These are phyloP conservation scores for Erigeron philadelphicus DNA, from an alignment of 140 eudicot genomes.

Conservation along the genomic window DNA sequence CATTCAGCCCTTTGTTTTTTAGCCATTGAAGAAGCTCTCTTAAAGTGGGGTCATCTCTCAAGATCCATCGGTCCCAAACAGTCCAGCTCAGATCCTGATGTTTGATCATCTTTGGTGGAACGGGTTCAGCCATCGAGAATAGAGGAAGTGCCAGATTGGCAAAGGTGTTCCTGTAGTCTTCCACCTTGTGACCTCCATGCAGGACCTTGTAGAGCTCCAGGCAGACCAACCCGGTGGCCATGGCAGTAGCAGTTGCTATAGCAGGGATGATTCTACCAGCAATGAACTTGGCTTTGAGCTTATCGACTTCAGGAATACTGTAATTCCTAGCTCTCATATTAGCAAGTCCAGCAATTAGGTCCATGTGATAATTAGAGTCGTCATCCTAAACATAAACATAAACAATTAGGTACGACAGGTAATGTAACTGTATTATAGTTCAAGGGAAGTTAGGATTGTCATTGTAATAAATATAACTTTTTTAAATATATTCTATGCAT, in stretches of 20 bases:
- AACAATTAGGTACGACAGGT: neutral
- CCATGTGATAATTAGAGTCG: slow-evolving; percentile 83
- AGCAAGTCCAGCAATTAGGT: slow-evolving; percentile 79
- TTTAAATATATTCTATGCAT: too few relatives aligned
- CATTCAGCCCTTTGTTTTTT: slow-evolving; percentile 57
- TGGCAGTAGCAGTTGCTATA: slow-evolving; percentile 80
- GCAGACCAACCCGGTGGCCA: slow-evolving; percentile 89
- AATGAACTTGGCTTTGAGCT: slow-evolving; percentile 80
- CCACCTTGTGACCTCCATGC: slow-evolving; percentile 62
- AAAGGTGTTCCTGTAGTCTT: slow-evolving; percentile 78
- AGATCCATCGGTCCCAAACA: slow-evolving; percentile 83
- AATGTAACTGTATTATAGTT: neutral
- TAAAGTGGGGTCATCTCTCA: slow-evolving; percentile 59
- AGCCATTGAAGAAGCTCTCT: slow-evolving; percentile 70
- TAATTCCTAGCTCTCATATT: slow-evolving; percentile 88
- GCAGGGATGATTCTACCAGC: slow-evolving; percentile 94
- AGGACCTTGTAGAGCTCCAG: slow-evolving; percentile 80
- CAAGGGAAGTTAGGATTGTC: neutral
- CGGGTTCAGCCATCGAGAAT: slow-evolving; percentile 87
- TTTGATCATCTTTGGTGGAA: slow-evolving; percentile 74
- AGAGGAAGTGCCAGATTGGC: slow-evolving; percentile 82
- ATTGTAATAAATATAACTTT: neutral
- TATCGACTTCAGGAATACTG: slow-evolving; percentile 82
- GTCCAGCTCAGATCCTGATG: slow-evolving; percentile 84
- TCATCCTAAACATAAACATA: slow-evolving; percentile 47